Conservation (phyloP, 2,329 filamentous ascomycete species). For the Alternaria sp. region DNA sequence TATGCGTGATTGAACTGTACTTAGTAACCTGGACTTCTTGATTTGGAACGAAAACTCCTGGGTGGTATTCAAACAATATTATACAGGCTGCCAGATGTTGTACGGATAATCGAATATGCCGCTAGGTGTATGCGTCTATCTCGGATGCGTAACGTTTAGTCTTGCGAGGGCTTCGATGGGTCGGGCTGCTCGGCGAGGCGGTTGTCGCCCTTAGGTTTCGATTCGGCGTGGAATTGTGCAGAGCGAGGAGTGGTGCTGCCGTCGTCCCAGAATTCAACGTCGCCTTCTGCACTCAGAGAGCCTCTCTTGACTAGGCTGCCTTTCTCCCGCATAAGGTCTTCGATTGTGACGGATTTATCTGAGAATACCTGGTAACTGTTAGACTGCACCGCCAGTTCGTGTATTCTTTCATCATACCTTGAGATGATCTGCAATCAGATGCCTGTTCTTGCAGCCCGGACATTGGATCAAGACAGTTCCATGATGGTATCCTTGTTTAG, state of each 20-base stretch:
- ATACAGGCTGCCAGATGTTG: conserved; percentile 3
- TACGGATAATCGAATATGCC: background rate
- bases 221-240: conserved; percentile 44
- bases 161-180: conserved; percentile 21
- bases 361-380: conserved; percentile 69
- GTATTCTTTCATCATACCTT: conserved; percentile 54
- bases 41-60: background rate
- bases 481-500: conserved; percentile 93
- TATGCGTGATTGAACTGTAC: background rate
- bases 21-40: fast-evolving
- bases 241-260: conserved; percentile 55
- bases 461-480: conserved; percentile 91
- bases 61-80: conserved; percentile 11
- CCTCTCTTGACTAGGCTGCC: conserved; percentile 78
- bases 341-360: conserved; percentile 73
- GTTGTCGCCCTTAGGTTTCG: conserved; percentile 35
- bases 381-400: background rate
- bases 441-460: conserved; percentile 82
- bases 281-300: conserved; percentile 76
- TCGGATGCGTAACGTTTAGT: conserved; percentile 5
- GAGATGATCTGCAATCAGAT: conserved; percentile 92
- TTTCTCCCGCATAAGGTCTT: conserved; percentile 79
- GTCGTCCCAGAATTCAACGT: conserved; percentile 92
- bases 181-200: conserved; percentile 30
- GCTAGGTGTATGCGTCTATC: background rate